Conservation (phyloP, 228 moss, liverwort and hornwort species). For the Sphagnum fallax region DNA sequence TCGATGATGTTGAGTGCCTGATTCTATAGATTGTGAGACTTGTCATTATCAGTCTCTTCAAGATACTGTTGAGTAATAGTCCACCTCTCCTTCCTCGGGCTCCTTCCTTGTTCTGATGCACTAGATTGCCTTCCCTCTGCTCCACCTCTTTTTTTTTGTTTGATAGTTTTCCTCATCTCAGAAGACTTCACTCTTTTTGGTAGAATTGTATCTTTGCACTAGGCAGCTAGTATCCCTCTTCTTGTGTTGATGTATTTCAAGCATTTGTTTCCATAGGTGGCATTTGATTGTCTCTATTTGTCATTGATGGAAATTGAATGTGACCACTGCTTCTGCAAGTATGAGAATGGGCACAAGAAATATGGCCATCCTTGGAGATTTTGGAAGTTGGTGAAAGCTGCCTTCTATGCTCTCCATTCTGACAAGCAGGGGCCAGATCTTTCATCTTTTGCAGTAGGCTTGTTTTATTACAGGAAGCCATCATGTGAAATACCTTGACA, state of each 20-base stretch:
- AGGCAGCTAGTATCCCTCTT: slow-evolving; percentile 10
- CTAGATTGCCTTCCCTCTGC: slow-evolving; percentile 27
- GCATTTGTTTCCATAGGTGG: neutral
- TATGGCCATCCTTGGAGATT: slow-evolving; percentile 24
- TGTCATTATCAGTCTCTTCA: slow-evolving; percentile 22
- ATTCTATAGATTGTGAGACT: slow-evolving; percentile 25
- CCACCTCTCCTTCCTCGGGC: slow-evolving; percentile 24
- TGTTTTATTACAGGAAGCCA: slow-evolving; percentile 57
- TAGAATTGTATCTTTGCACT: slow-evolving; percentile 16
- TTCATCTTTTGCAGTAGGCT: slow-evolving; percentile 1
- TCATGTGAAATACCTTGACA: slow-evolving; percentile 67
- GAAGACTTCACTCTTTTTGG: slow-evolving; percentile 8
- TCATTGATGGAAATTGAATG: slow-evolving; percentile 19
- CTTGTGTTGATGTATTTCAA: slow-evolving; percentile 28
- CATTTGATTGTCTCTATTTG: slow-evolving; percentile 21
- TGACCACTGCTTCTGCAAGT: slow-evolving; percentile 14
- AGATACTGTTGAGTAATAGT: slow-evolving; percentile 24
- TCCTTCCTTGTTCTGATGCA: slow-evolving; percentile 27
- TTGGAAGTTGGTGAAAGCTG: slow-evolving; percentile 44
- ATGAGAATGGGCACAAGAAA: slow-evolving; percentile 50
- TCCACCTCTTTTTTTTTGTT: slow-evolving; percentile 11
- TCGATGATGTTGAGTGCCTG: slow-evolving; percentile 23
- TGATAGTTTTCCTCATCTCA: slow-evolving; percentile 14
- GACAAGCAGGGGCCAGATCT: slow-evolving; percentile 16
- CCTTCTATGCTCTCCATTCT: slow-evolving; percentile 28